A percentile compares a stretch with the other conserved stretches of the same genome.
phyloP scores from a whole-genome alignment of 2,329 filamentous ascomycete species.

The Teratosphaeria pseudoeucalypti region DNA sequence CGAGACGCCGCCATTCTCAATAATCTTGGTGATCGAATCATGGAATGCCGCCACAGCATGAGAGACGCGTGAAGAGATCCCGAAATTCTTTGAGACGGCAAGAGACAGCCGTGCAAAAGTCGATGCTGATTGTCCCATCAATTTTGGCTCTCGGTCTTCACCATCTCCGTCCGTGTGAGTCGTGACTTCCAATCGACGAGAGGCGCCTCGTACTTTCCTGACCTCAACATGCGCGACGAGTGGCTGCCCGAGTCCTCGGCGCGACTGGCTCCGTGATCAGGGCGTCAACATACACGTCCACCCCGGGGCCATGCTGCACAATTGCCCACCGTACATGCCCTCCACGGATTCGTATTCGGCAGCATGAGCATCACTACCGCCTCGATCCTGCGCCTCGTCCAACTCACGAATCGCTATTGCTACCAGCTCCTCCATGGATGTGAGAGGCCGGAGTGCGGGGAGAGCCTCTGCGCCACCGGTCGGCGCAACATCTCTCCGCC shows the following conservation, averaged over 20 bases:
- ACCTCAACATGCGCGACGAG: neutral
- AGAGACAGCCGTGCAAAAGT: neutral
- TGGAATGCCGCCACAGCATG: neutral
- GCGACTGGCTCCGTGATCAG: neutral
- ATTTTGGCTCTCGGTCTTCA: neutral
- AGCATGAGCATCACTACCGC: neutral
- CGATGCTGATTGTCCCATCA: neutral
- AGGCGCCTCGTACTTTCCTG: neutral
- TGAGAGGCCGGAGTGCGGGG: conserved; percentile 53
- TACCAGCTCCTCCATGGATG: conserved; percentile 71
- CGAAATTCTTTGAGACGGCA: neutral
- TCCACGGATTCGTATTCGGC: neutral
- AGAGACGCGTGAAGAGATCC: neutral
- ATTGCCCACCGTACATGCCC: neutral
- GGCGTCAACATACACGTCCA: neutral
- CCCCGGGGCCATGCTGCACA: neutral
- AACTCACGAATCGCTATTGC: conserved; percentile 31
- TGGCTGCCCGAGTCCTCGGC: neutral
- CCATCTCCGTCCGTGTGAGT: neutral
- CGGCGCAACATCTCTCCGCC: conserved; percentile 51
- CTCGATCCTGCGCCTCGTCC: conserved; percentile 2
- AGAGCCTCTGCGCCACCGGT: conserved; percentile 67
- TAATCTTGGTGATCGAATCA: neutral
- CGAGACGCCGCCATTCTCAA: conserved; percentile 10
- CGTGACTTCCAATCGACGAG: neutral